Conservation (phyloP, 2,329 filamentous ascomycete genomes). For the Colletotrichum tanaceti region DNA sequence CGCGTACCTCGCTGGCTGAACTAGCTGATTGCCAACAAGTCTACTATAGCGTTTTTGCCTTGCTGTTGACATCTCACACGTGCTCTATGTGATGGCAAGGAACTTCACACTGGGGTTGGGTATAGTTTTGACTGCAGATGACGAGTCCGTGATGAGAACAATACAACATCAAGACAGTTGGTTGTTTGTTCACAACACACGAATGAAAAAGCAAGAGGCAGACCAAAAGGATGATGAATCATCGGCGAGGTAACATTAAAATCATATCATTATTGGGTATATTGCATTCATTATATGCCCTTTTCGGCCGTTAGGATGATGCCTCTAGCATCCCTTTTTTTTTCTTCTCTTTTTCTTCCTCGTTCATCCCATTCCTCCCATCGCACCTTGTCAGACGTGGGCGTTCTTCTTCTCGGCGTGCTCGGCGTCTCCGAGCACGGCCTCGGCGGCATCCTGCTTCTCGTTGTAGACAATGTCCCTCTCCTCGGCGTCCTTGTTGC, state of each 20-base stretch:
- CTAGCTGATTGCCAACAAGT: too few relatives aligned
- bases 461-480: slow-evolving; percentile 57
- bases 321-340: background rate
- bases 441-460: slow-evolving; percentile 55
- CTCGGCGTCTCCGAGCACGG: slow-evolving; percentile 46
- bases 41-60: too few relatives aligned
- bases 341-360: too few relatives aligned
- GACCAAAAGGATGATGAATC: background rate
- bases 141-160: too few relatives aligned
- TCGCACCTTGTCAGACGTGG: slow-evolving; percentile 20
- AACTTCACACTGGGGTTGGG: too few relatives aligned
- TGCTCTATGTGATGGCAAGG: too few relatives aligned
- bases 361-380: too few relatives aligned
- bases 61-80: too few relatives aligned
- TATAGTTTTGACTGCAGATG: too few relatives aligned
- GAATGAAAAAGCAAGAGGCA: too few relatives aligned
- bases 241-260: background rate
- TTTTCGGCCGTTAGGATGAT: slow-evolving; percentile 6
- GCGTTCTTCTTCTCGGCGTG: slow-evolving; percentile 51
- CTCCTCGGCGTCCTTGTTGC: slow-evolving; percentile 63
- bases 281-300: slow-evolving; percentile 38
- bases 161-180: too few relatives aligned
- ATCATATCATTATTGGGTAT: slow-evolving; percentile 33
- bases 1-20: too few relatives aligned
- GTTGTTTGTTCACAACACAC: background rate